Base-by-base conservation (phyloP, 1,284 basidiomycete genomes). In the Porodaedalea pini region DNA sequence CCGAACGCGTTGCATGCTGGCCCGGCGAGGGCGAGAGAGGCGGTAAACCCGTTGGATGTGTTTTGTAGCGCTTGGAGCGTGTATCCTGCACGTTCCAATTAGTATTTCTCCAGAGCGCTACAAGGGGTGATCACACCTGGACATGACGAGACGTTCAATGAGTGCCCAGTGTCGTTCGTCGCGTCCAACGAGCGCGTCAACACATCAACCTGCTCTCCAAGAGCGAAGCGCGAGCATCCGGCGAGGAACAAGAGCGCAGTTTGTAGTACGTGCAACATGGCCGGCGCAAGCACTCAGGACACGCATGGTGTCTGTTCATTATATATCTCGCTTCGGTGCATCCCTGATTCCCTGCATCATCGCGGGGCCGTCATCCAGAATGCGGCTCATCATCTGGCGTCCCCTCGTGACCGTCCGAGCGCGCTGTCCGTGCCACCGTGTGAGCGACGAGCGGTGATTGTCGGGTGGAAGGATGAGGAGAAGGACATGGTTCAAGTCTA, bases 1-100 rank as follows among this genome's bases (percentile, higher is more conserved):
- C 88, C 88, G 64, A 88, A 92, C 10, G 84, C 87, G 62, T 89
- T 78, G 69, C 90, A 92, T 1, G 81, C 73, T 13, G 70, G 52
- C 1, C 87, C 88, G 2, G 79, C 78, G 4, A 92, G 75, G 27
- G 67, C 67, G 10, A 90, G 73, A 17, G 75, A 69, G 25, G 85
- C 87, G 3, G 73, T 79, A 31, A 90, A 69, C 8, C 86, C 86
- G 15, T 66, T 70, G 8, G 64, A 62, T 2, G 71, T 78, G 58
- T 82, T 73, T 15, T 70, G 61, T 31, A 87, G 61, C 8, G 73
- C 74, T 19, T 67, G 65, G 17, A 87, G 68, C 1, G 69, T 71
- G 63, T 88, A 88, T 11, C 86, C 85, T 79, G 44, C 10, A 51
- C 6, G 25, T 10, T 7, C 11, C 41, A 3, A 36, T 17, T 51